Evolutionary conservation across 2,329 filamentous ascomycete species (phyloP).

Genomic region (Thielaviopsis populi): DNA sequence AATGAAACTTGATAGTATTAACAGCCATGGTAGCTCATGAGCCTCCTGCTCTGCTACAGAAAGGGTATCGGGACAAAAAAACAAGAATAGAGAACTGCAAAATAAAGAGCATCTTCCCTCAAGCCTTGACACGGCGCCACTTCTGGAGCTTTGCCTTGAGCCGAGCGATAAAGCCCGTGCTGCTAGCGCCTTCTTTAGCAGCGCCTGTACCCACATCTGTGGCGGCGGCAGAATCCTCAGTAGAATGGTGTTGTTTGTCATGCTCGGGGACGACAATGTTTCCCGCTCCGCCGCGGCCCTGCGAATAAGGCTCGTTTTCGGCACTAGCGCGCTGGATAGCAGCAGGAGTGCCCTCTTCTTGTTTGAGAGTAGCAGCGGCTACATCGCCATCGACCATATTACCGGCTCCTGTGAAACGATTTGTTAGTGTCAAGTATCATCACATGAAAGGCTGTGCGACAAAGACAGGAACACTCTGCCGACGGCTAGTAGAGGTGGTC

Average conservation of each 20-base stretch:
- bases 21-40: neutral
- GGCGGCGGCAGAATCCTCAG: conserved; percentile 19
- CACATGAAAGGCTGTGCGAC: neutral
- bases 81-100: neutral
- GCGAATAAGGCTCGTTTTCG: conserved; percentile 37
- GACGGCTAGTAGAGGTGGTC: neutral
- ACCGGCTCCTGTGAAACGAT: conserved; percentile 33
- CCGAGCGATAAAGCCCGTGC: neutral
- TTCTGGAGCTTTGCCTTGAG: conserved; percentile 1
- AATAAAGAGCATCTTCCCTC: neutral
- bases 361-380: conserved; percentile 28
- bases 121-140: neutral
- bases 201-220: conserved; percentile 33
- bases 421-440: neutral
- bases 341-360: conserved; percentile 39
- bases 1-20: neutral
- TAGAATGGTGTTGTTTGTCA: conserved; percentile 21
- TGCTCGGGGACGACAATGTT: conserved; percentile 33
- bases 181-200: conserved; percentile 31
- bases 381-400: conserved; percentile 40
- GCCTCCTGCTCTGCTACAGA: neutral
- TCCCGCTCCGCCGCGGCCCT: conserved; percentile 43
- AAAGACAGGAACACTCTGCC: neutral
- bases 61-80: conserved; percentile 4
- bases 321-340: conserved; percentile 34